Evolutionary conservation across 2,329 filamentous ascomycete genomes (phyloP).

Genomic region (Aspergillus pseudoglaucus): DNA sequence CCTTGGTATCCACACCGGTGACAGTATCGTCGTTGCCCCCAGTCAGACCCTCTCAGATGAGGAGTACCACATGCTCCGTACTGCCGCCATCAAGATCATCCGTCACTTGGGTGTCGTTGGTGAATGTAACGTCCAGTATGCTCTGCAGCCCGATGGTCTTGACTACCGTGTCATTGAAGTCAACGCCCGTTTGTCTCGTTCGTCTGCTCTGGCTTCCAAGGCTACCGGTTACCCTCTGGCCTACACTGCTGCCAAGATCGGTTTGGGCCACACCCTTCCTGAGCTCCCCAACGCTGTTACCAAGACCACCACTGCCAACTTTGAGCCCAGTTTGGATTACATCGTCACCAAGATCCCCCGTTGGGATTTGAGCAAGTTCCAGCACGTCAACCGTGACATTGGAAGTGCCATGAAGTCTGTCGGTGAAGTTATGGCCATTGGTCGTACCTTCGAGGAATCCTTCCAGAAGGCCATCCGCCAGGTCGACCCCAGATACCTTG

Average conservation of each 20-base stretch:
- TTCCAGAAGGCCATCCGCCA: slow-evolving; percentile 98
- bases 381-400: slow-evolving; percentile 96
- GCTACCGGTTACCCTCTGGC: slow-evolving; percentile 95
- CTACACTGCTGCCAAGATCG: slow-evolving; percentile 97
- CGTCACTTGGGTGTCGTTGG: slow-evolving; percentile 94
- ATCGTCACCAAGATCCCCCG: slow-evolving; percentile 98
- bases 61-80: slow-evolving; percentile 99
- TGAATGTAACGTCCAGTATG: slow-evolving; percentile 98
- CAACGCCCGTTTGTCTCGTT: slow-evolving; percentile 95
- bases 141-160: slow-evolving; percentile 88
- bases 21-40: slow-evolving; percentile 96
- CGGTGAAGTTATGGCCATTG: slow-evolving; percentile 98
- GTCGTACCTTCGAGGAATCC: slow-evolving; percentile 95
- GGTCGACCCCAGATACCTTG: slow-evolving; percentile 85
- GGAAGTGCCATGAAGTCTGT: slow-evolving; percentile 99
- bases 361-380: slow-evolving; percentile 98
- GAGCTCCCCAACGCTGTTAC: slow-evolving; percentile 97
- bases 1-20: slow-evolving; percentile 93
- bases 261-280: slow-evolving; percentile 87
- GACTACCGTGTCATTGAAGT: slow-evolving; percentile 99
- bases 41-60: slow-evolving; percentile 96
- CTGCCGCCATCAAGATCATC: slow-evolving; percentile 96
- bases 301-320: slow-evolving; percentile 97
- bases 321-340: slow-evolving; percentile 94
- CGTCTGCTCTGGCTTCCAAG: slow-evolving; percentile 93